Percentiles rank a stretch among this genome's conserved stretches.
phyloP scores from a whole-genome alignment of 371 early-diverging fungal genomes.

The Rhizomucor miehei region DNA sequence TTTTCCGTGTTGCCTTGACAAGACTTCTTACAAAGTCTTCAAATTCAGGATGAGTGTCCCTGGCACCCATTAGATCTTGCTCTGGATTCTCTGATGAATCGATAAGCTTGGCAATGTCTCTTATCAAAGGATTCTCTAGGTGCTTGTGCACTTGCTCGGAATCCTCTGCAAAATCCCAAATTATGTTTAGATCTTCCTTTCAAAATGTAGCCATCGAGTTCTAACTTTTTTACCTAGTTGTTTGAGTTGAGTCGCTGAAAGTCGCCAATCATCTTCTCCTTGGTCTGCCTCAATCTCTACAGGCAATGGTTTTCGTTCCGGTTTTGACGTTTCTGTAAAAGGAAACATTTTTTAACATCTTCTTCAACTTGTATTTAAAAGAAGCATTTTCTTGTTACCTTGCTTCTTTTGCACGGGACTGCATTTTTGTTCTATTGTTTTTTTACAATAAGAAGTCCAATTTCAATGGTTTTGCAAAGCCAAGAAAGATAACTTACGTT shows the following conservation, averaged over 20 bases:
- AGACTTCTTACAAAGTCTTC: slow-evolving; percentile 16
- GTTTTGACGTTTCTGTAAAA: slow-evolving; percentile 3
- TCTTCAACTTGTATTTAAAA: no score
- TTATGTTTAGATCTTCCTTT: no score
- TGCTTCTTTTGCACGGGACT: no score
- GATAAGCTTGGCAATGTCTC: slow-evolving; percentile 21
- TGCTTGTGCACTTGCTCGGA: slow-evolving; percentile 33
- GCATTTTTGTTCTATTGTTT: no score
- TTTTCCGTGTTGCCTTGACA: slow-evolving; percentile 1
- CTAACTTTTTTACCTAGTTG: slow-evolving; percentile 6
- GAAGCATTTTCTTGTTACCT: no score
- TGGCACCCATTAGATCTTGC: slow-evolving; percentile 8
- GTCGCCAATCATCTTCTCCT: slow-evolving; percentile 30
- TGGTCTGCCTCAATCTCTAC: no score
- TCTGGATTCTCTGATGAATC: slow-evolving; percentile 30
- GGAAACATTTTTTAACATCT: background rate
- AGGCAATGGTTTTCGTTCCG: no score
- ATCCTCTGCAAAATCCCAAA: slow-evolving; percentile 9
- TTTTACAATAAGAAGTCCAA: no score
- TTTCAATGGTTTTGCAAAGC: no score
- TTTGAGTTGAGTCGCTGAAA: slow-evolving; percentile 12
- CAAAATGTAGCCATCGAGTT: no score
- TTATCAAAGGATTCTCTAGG: slow-evolving; percentile 27
- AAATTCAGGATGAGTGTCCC: slow-evolving; percentile 8
- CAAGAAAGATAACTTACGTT: slow-evolving; percentile 18